These are phyloP conservation scores for Mentha longifolia DNA, from an alignment of 257 asterid species.

Conservation along the genomic window DNA sequence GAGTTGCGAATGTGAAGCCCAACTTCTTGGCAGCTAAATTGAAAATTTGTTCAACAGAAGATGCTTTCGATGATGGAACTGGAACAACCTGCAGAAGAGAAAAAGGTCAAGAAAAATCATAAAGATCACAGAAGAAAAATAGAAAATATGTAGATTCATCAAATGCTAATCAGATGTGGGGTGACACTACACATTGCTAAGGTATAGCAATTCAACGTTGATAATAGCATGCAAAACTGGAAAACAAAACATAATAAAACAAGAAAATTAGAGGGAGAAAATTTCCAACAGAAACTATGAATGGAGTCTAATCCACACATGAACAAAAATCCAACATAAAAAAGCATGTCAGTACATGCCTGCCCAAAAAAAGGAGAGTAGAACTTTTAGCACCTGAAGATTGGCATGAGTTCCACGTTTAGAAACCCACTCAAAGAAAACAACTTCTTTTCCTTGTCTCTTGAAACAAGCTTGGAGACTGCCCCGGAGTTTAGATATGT, in stretches of 20 bases:
- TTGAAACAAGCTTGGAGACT: slow-evolving; percentile 77
- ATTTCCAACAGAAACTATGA: slow-evolving; percentile 14
- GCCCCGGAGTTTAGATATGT: slow-evolving; percentile 55
- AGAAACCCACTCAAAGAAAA: slow-evolving; percentile 91
- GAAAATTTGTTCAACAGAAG: slow-evolving; percentile 74
- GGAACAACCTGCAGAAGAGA: slow-evolving; percentile 72
- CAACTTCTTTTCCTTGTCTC: slow-evolving; percentile 73
- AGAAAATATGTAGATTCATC: slow-evolving; percentile 13
- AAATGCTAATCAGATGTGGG: slow-evolving; percentile 26
- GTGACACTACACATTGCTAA: slow-evolving; percentile 27
- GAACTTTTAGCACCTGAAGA: slow-evolving; percentile 68
- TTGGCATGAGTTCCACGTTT: slow-evolving; percentile 89
- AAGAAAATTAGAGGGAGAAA: slow-evolving; percentile 18
- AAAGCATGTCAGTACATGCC: slow-evolving; percentile 17
- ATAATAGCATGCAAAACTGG: slow-evolving; percentile 12
- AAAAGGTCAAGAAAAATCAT: slow-evolving; percentile 29
- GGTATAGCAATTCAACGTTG: slow-evolving; percentile 20
- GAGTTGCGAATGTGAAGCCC: slow-evolving; percentile 71
- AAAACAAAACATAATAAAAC: slow-evolving; percentile 24
- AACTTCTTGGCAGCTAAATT: slow-evolving; percentile 84
- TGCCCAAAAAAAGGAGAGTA: slow-evolving; percentile 8
- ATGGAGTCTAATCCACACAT: slow-evolving; percentile 11
- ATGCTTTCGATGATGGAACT: slow-evolving; percentile 71
- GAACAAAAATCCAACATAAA: slow-evolving; percentile 22
- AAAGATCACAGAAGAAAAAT: slow-evolving; percentile 21